A percentile compares a stretch with the other conserved stretches of the same genome.
Evolutionary conservation across 768 basidiomycete genomes (phyloP).

Genomic region (Rhodotorula toruloides): DNA sequence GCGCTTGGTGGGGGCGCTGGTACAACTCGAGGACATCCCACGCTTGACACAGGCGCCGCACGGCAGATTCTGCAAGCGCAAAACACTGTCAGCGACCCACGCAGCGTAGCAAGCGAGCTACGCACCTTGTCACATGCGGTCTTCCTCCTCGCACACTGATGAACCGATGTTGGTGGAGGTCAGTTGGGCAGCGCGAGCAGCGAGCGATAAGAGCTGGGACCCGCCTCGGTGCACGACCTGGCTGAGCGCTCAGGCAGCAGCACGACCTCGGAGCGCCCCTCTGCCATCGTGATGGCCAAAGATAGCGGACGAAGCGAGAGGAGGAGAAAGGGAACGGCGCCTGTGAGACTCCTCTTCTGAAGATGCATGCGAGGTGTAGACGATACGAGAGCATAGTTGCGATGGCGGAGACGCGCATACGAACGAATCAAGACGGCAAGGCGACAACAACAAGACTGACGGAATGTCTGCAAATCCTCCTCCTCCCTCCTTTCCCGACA

Average conservation of each 20-base stretch:
- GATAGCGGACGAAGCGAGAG: not conserved
- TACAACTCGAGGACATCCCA: constrained; percentile 3
- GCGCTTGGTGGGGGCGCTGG: constrained; percentile 11
- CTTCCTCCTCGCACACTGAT: constrained; percentile 18
- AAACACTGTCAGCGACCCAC: not conserved
- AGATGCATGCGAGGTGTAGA: too few relatives aligned
- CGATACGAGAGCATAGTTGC: too few relatives aligned
- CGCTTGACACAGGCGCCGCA: constrained; percentile 32
- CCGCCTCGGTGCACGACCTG: constrained; percentile 1
- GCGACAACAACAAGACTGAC: not conserved
- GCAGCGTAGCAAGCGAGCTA: not conserved
- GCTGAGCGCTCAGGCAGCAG: not conserved
- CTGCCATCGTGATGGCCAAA: constrained; percentile 1
- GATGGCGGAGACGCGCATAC: too few relatives aligned
- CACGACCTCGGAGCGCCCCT: constrained; percentile 2
- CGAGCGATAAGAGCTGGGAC: not conserved
- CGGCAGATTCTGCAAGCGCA: constrained; percentile 1
- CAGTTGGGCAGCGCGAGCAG: accelerated
- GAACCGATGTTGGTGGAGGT: not conserved
- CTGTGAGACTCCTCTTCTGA: too few relatives aligned
- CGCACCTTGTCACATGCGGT: constrained; percentile 19
- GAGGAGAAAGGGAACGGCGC: not conserved
- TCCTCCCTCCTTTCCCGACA: not conserved
- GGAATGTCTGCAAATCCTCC: not conserved
- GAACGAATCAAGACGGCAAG: not conserved